Evolutionary conservation across 345 rosid genomes (phyloP), one percentile per base, ranked within the genome.

Genomic region (Lepidium didymum): DNA sequence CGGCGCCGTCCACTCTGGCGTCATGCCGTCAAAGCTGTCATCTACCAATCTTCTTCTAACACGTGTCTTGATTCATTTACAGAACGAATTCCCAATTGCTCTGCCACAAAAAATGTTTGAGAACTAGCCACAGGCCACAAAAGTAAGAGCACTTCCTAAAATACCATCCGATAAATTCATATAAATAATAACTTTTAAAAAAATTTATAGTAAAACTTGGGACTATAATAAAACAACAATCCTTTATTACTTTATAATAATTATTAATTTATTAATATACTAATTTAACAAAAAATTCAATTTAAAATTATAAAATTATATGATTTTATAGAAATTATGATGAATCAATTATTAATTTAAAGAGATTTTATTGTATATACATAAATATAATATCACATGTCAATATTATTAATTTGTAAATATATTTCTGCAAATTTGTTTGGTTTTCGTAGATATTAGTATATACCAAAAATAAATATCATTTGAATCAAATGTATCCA

Each of bases 1-100:
- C 70, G 75, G 70, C 66, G 77, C 60, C 64, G 68, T 23, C 76
- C 49, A 62, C 23, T 64, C 72, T 52, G 64, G 57, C 59, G 34
- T 76, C 38, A 49, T 70, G 70, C 68, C 50, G 56, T 62, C 63
- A 46, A 47, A 51, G 75, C 74, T 75, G 74, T 47, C 64, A 75
- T 46, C n/a, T 2, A 11, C 74, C 78, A 59, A 45, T 68, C 45
- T 8, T 0, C 0, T 49, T 27, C 15, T 5, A 41, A 41, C 78
- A 47, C 74, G 78, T 68, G 46, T 55, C 19, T n/a, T 7, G 4
- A 16, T 15, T 72, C 56, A 52, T 67, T 16, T 67, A 27, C 53
- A 1, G 16, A 25, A 41, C 19, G 43, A 57, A 47, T 57, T 49
- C 40, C 36, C 35, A 70, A 29, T 38, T 72, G 46, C 71, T 49